phyloP scores from a whole-genome alignment of 495 filamentous ascomycete species.

The Clavariopsis aquatica region DNA sequence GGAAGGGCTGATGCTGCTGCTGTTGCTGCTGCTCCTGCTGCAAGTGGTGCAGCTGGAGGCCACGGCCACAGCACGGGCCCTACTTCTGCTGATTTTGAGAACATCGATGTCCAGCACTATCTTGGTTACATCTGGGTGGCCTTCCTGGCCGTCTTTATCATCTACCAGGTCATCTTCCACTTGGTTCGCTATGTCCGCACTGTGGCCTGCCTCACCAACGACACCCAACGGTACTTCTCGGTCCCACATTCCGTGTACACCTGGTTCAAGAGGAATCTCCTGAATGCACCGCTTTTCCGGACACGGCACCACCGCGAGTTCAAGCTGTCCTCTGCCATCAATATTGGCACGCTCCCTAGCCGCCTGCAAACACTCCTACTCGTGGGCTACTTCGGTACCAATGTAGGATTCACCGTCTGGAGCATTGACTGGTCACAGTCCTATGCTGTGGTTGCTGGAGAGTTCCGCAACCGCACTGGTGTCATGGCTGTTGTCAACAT shows the following conservation, averaged over 20 bases:
- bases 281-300: conserved; percentile 81
- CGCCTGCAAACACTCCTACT: conserved; percentile 79
- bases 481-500: conserved; percentile 75
- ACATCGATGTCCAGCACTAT: conserved; percentile 31
- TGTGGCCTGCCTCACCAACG: conserved; percentile 42
- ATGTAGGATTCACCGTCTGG: conserved; percentile 63
- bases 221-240: conserved; percentile 48
- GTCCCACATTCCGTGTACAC: conserved; percentile 46
- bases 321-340: conserved; percentile 71
- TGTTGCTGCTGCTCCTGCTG: conserved; percentile 5
- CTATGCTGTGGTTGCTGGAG: conserved; percentile 52
- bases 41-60: conserved; percentile 6
- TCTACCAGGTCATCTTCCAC: conserved; percentile 38
- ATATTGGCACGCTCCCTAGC: conserved; percentile 82
- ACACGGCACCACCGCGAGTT: conserved; percentile 87
- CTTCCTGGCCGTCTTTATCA: conserved; percentile 29
- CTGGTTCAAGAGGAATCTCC: conserved; percentile 69
- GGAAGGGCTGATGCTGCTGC: background rate
- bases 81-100: conserved; percentile 27
- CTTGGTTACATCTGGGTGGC: conserved; percentile 39
- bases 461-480: conserved; percentile 74
- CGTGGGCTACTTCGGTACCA: conserved; percentile 62
- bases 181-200: conserved; percentile 40
- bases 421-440: conserved; percentile 57
- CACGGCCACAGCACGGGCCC: conserved; percentile 19